phyloP scores from a whole-genome alignment of 1,284 basidiomycete species.

The Leccinum solheimii region DNA sequence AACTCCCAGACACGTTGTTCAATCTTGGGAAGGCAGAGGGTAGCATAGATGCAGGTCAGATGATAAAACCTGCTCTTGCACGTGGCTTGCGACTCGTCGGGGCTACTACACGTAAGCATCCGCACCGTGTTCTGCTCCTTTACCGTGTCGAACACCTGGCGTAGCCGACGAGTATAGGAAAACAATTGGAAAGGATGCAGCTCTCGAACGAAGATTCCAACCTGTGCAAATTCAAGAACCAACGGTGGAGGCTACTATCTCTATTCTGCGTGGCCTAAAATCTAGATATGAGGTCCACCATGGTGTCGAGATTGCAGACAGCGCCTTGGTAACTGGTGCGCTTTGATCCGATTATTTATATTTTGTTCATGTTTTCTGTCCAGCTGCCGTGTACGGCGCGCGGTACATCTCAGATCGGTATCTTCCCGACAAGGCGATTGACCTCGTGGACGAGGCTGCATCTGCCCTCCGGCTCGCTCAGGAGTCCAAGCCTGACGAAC shows the following conservation, averaged over 20 bases:
- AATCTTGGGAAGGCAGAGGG: conserved; percentile 91
- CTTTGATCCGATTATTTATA: conserved; percentile 35
- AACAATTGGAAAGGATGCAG: conserved; percentile 90
- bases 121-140: neutral
- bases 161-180: conserved; percentile 85
- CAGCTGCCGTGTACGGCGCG: conserved; percentile 79
- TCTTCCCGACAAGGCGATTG: conserved; percentile 89
- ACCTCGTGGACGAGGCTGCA: conserved; percentile 89
- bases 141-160: neutral
- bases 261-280: conserved; percentile 87
- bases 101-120: conserved; percentile 77
- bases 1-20: conserved; percentile 64
- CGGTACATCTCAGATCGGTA: conserved; percentile 86
- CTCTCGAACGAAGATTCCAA: conserved; percentile 89
- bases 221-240: conserved; percentile 88
- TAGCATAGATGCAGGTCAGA: conserved; percentile 87
- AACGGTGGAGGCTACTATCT: conserved; percentile 81
- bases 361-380: neutral
- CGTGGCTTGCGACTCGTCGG: conserved; percentile 85
- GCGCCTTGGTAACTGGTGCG: conserved; percentile 79
- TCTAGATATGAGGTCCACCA: conserved; percentile 87
- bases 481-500: conserved; percentile 85
- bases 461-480: conserved; percentile 87
- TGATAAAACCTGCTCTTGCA: conserved; percentile 88
- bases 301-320: conserved; percentile 88